Evolutionary conservation across 2,329 filamentous ascomycete species (phyloP).

Genomic region (Aspergillus ustus): DNA sequence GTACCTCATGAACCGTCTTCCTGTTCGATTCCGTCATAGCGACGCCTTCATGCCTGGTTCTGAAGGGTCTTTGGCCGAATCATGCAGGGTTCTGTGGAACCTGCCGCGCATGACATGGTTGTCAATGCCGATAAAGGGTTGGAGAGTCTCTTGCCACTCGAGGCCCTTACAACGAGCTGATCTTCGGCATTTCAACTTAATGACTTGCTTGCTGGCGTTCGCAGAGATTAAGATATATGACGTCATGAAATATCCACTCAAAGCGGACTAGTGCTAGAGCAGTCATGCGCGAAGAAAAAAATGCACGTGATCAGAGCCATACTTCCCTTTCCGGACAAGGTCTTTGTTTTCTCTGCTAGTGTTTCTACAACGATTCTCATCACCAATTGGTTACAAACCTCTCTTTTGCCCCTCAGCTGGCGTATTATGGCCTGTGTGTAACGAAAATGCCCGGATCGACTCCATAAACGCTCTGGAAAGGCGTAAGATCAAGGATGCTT

Average conservation of each 20-base stretch:
- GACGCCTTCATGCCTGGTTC: constrained; percentile 12
- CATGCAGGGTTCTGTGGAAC: constrained; percentile 13
- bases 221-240: not conserved
- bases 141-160: constrained; percentile 3
- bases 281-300: not conserved
- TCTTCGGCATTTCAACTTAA: not conserved
- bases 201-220: not conserved
- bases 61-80: constrained; percentile 9
- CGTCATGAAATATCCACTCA: not conserved
- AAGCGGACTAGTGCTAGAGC: constrained; percentile 11
- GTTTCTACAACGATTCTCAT: not conserved
- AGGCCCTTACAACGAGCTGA: not conserved
- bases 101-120: constrained; percentile 53
- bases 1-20: not conserved
- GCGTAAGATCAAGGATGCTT: constrained; percentile 18
- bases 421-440: not conserved
- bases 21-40: constrained; percentile 22
- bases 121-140: not conserved
- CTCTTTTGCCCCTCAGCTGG: not conserved
- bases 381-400: not conserved
- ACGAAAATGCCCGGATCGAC: not conserved
- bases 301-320: constrained; percentile 19
- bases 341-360: not conserved
- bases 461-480: not conserved
- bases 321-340: not conserved